Base-by-base conservation (phyloP, 2,329 filamentous ascomycete genomes). In the Colletotrichum somersetense region DNA sequence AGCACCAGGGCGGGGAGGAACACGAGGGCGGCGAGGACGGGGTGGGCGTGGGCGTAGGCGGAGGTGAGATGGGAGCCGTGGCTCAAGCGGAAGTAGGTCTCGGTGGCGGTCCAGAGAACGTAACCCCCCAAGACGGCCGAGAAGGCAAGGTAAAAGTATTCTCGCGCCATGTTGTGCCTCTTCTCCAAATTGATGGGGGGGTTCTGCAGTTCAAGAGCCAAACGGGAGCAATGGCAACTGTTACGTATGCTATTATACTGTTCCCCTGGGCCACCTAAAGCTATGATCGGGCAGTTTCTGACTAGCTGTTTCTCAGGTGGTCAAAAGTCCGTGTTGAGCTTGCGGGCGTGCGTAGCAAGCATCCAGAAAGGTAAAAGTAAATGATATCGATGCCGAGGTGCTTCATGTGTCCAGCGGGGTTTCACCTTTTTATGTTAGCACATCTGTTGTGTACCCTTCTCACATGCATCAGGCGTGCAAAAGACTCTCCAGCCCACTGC, bases 1-100 rank as follows among this genome's bases (percentile, higher is more conserved):
- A 71, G 63, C 7, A 76, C 20, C 2, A 73, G 62, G 11, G 74
- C 11, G 1, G 75, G 74, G 1, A 74, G 30, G 12, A 68, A 8
- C 53, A 75, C 6, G 16, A 76, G 55, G 7, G 57, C 40, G 1
- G 71, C 66, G 16, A 73, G 44, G 16, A 66, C 5, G 18, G 67
- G 62, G 16, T 1, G n/a, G 20, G 62, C 57, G 33, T 58, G 48
- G 44, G 26, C 42, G 52, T 62, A 48, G 26, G 26, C 38, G 23
- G 61, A 11, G 6, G 67, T 44, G n/a, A 72, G 42, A 3, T 53
- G 59, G 26, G 59, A 50, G 23, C 12, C 42, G 57, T 46, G 33
- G 23, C 11, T 48, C 26, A 48, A 10, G 18, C 26, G 11, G 35
- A 71, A 12, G 50, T 61, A 71, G 11, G 40, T 66, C 61, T 73